These are phyloP conservation scores for Lactarius sp. DNA, from an alignment of 768 basidiomycete species.

Conservation along the genomic window DNA sequence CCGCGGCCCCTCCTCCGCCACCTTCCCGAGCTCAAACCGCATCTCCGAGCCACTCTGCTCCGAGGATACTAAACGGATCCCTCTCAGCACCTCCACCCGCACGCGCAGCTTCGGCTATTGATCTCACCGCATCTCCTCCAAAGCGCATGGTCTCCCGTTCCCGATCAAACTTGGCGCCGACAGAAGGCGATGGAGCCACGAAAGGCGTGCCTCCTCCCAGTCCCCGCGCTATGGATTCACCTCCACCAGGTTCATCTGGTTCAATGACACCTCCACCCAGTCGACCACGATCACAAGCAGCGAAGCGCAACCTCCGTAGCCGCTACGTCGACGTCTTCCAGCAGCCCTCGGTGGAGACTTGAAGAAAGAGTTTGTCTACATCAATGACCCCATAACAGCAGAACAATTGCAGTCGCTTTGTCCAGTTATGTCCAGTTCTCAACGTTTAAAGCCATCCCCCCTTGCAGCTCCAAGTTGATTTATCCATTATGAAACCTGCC, in stretches of 20 bases:
- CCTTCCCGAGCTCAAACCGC: constrained; percentile 84
- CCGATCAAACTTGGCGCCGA: constrained; percentile 61
- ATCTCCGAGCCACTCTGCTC: constrained; percentile 59
- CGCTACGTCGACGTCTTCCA: constrained; percentile 92
- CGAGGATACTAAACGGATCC: constrained; percentile 35
- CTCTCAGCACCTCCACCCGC: constrained; percentile 40
- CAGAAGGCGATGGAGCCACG: constrained; percentile 28
- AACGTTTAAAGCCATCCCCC: background rate
- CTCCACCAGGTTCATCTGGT: constrained; percentile 40
- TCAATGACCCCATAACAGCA: background rate
- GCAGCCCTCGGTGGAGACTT: constrained; percentile 31
- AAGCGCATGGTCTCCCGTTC: constrained; percentile 50
- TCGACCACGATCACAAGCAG: constrained; percentile 52
- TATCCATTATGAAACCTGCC: constrained; percentile 14
- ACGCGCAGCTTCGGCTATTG: constrained; percentile 62
- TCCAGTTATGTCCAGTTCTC: constrained; percentile 3
- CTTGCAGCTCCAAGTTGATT: constrained; percentile 8
- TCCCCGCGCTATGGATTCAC: constrained; percentile 26
- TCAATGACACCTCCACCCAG: constrained; percentile 44
- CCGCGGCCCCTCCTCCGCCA: constrained; percentile 60
- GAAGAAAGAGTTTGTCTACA: background rate
- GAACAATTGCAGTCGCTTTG: constrained; percentile 5
- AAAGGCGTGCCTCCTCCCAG: constrained; percentile 35
- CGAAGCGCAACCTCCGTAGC: constrained; percentile 73
- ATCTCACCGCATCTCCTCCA: constrained; percentile 50